Evolutionary conservation across 208 protist genomes (phyloP).

Genomic region (Leishmania major): DNA sequence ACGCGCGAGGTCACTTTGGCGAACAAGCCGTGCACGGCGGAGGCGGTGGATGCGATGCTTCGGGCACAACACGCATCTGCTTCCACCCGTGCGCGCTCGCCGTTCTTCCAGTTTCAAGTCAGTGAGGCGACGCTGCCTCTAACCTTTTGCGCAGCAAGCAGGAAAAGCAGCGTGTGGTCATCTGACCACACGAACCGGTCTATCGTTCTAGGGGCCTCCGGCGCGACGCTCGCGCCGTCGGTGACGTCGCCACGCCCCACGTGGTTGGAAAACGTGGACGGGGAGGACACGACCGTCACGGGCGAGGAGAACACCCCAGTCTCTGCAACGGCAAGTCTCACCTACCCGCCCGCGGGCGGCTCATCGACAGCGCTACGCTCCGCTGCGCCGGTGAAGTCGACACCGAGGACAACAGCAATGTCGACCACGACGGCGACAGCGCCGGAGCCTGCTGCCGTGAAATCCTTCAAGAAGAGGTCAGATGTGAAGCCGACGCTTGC

Average conservation of each 20-base stretch:
- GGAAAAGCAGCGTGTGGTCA: conserved; percentile 23
- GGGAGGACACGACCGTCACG: not conserved
- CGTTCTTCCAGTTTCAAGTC: not conserved
- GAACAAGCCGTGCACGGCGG: not conserved
- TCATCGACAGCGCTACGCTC: not conserved
- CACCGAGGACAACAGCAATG: not conserved
- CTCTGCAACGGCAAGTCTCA: not conserved
- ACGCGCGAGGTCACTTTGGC: not conserved
- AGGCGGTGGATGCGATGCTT: not conserved
- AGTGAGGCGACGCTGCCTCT: not conserved
- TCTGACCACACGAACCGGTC: conserved; percentile 22
- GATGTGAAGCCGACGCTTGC: not conserved
- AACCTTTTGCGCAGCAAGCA: not conserved
- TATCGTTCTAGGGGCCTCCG: conserved; percentile 10
- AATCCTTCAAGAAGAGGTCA: not conserved
- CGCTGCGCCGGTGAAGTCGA: not conserved
- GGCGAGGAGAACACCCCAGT: not conserved
- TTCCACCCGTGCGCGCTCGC: not conserved
- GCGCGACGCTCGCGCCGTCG: conserved; percentile 10
- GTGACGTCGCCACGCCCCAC: not conserved
- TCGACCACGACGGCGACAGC: not conserved
- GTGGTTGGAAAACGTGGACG: conserved; percentile 4
- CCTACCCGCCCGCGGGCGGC: not conserved
- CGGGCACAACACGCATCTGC: not conserved
- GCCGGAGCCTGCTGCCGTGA: not conserved